Conservation (phyloP, 176 grass and related monocot species). For the Pontederia crassipes region DNA sequence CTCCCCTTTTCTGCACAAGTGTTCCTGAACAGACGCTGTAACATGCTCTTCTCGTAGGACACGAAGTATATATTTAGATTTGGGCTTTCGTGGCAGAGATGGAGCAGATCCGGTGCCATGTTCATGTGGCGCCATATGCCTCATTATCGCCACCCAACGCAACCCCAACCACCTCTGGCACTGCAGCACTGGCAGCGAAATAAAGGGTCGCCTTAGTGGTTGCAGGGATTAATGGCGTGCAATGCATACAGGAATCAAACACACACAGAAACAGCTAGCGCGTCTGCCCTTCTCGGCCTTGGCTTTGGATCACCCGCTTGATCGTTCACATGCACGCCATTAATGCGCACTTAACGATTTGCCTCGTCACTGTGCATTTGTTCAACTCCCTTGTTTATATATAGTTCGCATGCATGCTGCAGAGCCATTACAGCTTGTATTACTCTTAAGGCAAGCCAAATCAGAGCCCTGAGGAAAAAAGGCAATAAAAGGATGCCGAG, state of each 20-base stretch:
- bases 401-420: neutral
- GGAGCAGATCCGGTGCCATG: too few relatives aligned
- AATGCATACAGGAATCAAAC: neutral
- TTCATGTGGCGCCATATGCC: too few relatives aligned
- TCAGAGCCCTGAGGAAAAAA: neutral
- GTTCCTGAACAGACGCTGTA: too few relatives aligned
- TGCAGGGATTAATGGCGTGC: neutral
- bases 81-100: too few relatives aligned
- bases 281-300: neutral
- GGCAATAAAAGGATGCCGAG: neutral
- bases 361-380: neutral
- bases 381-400: neutral
- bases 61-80: too few relatives aligned
- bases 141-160: neutral
- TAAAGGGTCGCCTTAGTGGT: slow-evolving; percentile 11
- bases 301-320: neutral
- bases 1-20: too few relatives aligned
- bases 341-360: slow-evolving; percentile 2
- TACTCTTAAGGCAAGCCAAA: neutral
- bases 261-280: neutral
- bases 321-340: slow-evolving; percentile 9
- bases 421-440: neutral
- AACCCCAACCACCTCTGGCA: neutral
- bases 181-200: neutral
- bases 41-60: too few relatives aligned